Evolutionary conservation across 176 grass and related monocot genomes (phyloP).

Genomic region (Poa pratensis): DNA sequence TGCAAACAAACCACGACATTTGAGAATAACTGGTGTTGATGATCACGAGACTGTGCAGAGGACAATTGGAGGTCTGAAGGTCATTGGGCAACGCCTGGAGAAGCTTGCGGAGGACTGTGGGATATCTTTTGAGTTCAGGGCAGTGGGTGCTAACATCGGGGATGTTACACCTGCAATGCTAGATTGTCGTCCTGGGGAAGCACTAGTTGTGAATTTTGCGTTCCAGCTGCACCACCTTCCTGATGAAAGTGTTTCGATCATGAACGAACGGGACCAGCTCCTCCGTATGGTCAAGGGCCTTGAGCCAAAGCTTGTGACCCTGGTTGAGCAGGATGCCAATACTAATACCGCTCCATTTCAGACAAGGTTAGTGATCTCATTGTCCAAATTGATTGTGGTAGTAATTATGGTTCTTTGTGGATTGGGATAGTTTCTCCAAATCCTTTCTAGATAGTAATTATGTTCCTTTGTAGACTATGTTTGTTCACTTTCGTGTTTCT

Average conservation of each 20-base stretch:
- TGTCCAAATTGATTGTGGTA: background rate
- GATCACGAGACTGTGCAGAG: constrained; percentile 96
- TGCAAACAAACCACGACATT: constrained; percentile 57
- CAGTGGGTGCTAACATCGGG: constrained; percentile 71
- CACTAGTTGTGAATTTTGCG: constrained; percentile 89
- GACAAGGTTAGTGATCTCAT: constrained; percentile 62
- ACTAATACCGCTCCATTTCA: constrained; percentile 95
- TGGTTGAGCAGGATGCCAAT: constrained; percentile 97
- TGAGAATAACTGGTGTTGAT: constrained; percentile 96
- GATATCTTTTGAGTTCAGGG: constrained; percentile 82
- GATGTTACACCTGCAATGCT: constrained; percentile 92
- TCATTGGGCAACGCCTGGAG: constrained; percentile 89
- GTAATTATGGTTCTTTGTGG: background rate
- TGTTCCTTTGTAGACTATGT: constrained; percentile 16
- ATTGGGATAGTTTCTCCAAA: background rate
- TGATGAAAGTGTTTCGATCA: constrained; percentile 92
- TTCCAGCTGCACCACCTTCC: constrained; percentile 99
- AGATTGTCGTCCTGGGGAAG: constrained; percentile 74
- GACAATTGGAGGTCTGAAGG: constrained; percentile 78
- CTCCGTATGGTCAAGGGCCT: constrained; percentile 96
- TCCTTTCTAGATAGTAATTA: background rate
- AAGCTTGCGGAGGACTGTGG: constrained; percentile 74
- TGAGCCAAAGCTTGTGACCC: constrained; percentile 81
- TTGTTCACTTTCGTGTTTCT: background rate
- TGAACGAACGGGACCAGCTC: constrained; percentile 89